These are phyloP conservation scores for Vitis rotundifolia DNA, from an alignment of 164 flowering plant genomes.

Conservation along the genomic window DNA sequence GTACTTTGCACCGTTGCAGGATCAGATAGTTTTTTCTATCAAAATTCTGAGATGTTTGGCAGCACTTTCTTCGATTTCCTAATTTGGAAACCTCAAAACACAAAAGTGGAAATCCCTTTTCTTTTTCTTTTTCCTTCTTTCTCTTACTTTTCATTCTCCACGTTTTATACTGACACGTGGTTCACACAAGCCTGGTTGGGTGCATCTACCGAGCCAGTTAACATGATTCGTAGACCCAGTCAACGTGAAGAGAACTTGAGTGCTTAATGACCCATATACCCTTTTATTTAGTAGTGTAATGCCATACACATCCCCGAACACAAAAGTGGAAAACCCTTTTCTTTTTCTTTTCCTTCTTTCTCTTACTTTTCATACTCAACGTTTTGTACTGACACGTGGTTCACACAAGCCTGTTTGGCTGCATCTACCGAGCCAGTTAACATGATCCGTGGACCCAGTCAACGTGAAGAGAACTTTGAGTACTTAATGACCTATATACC, in stretches of 20 bases:
- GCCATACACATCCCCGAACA: neutral
- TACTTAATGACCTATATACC: neutral
- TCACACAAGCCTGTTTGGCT: neutral
- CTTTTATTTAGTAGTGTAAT: neutral
- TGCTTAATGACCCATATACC: neutral
- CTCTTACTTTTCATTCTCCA: neutral
- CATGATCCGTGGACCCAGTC: too few species aligned
- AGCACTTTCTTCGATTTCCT: conserved; percentile 13
- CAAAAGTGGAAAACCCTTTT: neutral
- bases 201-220: too few species aligned
- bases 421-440: too few species aligned
- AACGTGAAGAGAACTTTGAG: too few species aligned
- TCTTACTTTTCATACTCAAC: neutral
- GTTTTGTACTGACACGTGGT: conserved; percentile 10
- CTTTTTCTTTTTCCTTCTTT: neutral
- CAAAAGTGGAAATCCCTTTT: neutral
- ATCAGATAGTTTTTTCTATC: too few species aligned
- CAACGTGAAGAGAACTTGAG: too few species aligned
- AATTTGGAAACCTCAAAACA: conserved; percentile 26
- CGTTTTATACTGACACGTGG: conserved; percentile 8
- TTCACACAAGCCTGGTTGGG: neutral
- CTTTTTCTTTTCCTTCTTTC: neutral
- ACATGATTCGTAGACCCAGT: too few species aligned
- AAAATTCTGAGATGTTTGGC: too few species aligned
- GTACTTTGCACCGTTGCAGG: too few species aligned